These are phyloP conservation scores for Rhizoctonia solani DNA, from an alignment of 1,284 basidiomycete genomes.

Conservation along the genomic window DNA sequence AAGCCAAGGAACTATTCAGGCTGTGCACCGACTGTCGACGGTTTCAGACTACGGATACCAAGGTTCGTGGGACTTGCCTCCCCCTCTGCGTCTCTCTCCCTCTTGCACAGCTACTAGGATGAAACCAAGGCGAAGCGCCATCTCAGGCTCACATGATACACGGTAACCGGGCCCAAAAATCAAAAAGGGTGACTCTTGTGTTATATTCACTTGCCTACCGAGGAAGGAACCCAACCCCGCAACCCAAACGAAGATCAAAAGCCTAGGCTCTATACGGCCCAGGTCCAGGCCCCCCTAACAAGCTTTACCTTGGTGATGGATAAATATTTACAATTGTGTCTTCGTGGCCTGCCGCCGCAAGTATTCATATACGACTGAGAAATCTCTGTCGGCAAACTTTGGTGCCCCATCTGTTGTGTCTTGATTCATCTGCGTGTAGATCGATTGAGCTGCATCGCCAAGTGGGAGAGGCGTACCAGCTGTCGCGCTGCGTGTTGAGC, in stretches of 20 bases:
- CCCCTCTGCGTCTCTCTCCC: no score
- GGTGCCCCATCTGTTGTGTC: constrained; percentile 58
- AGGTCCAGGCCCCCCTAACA: not conserved
- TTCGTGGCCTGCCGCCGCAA: constrained; percentile 44
- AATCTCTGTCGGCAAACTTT: constrained; percentile 68
- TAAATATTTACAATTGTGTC: constrained; percentile 26
- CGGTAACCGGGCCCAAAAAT: no score
- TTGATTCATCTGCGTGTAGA: constrained; percentile 62
- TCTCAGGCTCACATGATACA: no score
- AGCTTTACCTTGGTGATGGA: not conserved
- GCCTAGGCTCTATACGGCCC: constrained; percentile 8
- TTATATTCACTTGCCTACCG: no score
- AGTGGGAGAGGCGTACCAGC: constrained; percentile 63
- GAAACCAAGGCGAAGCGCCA: not conserved
- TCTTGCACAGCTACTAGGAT: not conserved
- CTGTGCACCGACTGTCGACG: no score
- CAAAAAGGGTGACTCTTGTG: no score
- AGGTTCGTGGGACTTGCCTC: no score
- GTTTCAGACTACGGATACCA: no score
- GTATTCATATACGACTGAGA: constrained; percentile 76
- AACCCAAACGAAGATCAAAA: no score
- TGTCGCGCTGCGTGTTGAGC: constrained; percentile 62
- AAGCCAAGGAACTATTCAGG: no score
- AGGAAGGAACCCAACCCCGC: no score
- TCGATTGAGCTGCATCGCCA: constrained; percentile 60